phyloP scores from a whole-genome alignment of 75 land plant species.

The Selaginella tamariscina region DNA sequence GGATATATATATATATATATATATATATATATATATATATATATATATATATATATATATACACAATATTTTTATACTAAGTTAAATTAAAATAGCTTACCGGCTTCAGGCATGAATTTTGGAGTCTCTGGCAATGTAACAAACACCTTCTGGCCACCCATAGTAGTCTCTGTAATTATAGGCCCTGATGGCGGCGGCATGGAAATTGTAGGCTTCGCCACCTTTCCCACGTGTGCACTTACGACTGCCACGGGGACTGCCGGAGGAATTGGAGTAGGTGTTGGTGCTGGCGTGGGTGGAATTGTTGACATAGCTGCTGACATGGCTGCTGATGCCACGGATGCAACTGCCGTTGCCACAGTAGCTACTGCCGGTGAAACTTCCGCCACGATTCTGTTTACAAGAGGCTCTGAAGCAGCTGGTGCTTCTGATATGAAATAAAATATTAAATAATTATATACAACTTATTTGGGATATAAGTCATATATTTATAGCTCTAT shows the following conservation, averaged over 20 bases:
- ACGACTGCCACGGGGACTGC: neutral
- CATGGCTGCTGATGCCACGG: neutral
- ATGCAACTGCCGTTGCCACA: neutral
- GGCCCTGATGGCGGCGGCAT: neutral
- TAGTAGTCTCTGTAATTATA: neutral
- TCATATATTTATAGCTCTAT: no score
- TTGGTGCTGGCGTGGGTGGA: neutral
- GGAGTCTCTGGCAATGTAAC: slow-evolving; percentile 10
- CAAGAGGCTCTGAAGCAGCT: no score
- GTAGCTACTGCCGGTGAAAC: neutral
- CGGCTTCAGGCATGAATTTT: neutral
- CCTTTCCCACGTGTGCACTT: neutral
- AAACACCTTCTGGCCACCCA: slow-evolving; percentile 7
- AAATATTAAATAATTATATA: no score
- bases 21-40: no score
- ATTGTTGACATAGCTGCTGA: neutral
- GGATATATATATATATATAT: no score
- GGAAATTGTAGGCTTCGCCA: neutral
- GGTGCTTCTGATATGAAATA: no score
- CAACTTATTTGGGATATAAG: no score
- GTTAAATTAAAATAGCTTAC: no score
- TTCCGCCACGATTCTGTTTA: neutral
- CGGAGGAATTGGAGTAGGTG: neutral
- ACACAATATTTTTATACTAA: no score
- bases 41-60: no score